These are phyloP conservation scores for Emmonsiellopsis sp. DNA, from an alignment of 2,329 filamentous ascomycete genomes.

Conservation along the genomic window DNA sequence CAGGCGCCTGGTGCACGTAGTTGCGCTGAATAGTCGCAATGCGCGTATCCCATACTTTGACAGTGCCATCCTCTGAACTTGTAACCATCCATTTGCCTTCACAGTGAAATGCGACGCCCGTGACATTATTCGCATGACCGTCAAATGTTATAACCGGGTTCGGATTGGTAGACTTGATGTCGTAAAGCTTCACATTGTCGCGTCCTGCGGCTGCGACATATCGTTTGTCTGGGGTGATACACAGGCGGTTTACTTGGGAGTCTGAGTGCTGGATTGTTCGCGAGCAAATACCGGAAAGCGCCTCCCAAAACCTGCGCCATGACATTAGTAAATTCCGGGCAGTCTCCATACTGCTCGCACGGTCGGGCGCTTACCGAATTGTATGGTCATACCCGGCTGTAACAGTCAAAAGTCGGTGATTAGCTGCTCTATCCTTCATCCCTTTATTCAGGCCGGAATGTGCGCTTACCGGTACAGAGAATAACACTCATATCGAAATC, in stretches of 20 bases:
- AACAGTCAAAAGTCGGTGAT: conserved; percentile 4
- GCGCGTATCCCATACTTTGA: conserved; percentile 94
- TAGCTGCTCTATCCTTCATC: conserved; percentile 7
- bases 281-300: conserved; percentile 92
- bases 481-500: conserved; percentile 52
- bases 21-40: conserved; percentile 81
- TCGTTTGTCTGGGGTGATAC: conserved; percentile 96
- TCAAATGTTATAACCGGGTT: conserved; percentile 90
- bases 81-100: conserved; percentile 99
- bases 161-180: conserved; percentile 97
- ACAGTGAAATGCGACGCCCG: conserved; percentile 93
- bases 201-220: conserved; percentile 75
- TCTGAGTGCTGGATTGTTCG: conserved; percentile 97
- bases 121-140: conserved; percentile 91
- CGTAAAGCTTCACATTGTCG: conserved; percentile 92
- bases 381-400: conserved; percentile 67
- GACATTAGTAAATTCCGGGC: conserved; percentile 1
- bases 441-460: conserved; percentile 9
- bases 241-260: conserved; percentile 95
- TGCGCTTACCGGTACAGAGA: conserved; percentile 52
- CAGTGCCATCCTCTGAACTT: conserved; percentile 88
- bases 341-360: background rate
- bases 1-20: conserved; percentile 79
- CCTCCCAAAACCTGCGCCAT: conserved; percentile 80
- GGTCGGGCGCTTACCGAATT: conserved; percentile 49